A percentile compares a stretch with the other conserved stretches of the same genome.
phyloP scores from a whole-genome alignment of 2,329 filamentous ascomycete genomes.

The Pseudocercospora musae region DNA sequence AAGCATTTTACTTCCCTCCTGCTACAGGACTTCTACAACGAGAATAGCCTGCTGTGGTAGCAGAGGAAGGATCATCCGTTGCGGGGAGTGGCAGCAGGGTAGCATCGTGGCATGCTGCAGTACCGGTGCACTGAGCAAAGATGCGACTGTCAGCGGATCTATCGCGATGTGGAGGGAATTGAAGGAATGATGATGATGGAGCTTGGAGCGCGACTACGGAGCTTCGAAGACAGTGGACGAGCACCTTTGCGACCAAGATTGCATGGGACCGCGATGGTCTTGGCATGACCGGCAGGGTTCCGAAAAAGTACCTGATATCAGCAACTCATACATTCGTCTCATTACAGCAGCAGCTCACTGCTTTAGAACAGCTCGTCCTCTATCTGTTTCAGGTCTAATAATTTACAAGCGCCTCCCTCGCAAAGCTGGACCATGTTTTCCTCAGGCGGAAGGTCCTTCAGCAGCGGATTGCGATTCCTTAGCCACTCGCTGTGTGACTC shows the following conservation, averaged over 20 bases:
- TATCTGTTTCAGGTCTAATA: constrained; percentile 30
- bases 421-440: constrained; percentile 47
- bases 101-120: neutral
- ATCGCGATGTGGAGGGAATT: neutral
- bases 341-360: neutral
- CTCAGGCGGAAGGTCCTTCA: constrained; percentile 42
- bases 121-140: neutral
- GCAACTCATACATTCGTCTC: neutral
- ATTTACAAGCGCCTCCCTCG: constrained; percentile 39
- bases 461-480: constrained; percentile 47
- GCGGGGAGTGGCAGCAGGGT: neutral
- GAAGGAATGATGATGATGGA: neutral
- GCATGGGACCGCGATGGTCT: neutral
- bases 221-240: too few relatives aligned
- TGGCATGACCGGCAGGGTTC: neutral
- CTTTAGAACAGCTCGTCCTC: constrained; percentile 26
- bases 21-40: neutral
- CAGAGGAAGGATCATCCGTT: neutral
- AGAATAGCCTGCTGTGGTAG: neutral
- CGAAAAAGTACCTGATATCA: neutral
- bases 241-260: neutral
- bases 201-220: neutral
- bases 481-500: constrained; percentile 47
- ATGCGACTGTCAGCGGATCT: neutral
- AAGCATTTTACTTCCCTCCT: neutral